Conservation (phyloP, 2,329 filamentous ascomycete genomes). For the Trichoderma oligosporum region DNA sequence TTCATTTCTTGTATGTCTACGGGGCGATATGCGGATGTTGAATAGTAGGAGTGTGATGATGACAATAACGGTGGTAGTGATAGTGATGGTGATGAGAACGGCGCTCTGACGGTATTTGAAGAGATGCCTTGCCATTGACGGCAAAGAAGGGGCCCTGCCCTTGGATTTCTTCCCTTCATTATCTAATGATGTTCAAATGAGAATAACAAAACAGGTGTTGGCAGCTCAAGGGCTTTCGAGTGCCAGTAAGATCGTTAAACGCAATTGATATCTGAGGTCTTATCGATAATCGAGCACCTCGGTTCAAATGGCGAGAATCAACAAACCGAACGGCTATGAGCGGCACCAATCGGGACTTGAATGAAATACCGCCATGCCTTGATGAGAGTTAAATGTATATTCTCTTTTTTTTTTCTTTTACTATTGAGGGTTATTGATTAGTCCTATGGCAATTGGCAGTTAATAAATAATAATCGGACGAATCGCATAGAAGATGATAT, state of each 20-base stretch:
- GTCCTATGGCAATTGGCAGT: not conserved
- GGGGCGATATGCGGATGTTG: not conserved
- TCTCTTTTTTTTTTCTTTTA: too few species aligned
- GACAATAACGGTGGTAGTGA: too few species aligned
- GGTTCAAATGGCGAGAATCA: not conserved
- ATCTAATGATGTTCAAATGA: too few species aligned
- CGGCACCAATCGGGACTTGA: not conserved
- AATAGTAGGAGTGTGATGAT: not conserved
- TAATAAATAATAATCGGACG: not conserved
- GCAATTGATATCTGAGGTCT: not conserved
- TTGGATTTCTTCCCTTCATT: not conserved
- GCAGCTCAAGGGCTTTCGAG: too few species aligned
- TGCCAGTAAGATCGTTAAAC: too few species aligned
- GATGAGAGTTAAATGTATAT: too few species aligned
- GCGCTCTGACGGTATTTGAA: not conserved
- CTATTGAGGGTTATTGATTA: too few species aligned
- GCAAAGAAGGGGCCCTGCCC: not conserved
- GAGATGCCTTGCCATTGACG: not conserved
- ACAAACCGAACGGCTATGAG: conserved; percentile 9
- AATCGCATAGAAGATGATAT: not conserved
- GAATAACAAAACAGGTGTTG: too few species aligned
- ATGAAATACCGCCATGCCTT: too few species aligned
- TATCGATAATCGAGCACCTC: not conserved
- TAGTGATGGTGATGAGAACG: not conserved
- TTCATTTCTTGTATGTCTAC: conserved; percentile 26